Base-by-base conservation (phyloP, 129 eudicot genomes). In the Lonicera japonica region DNA sequence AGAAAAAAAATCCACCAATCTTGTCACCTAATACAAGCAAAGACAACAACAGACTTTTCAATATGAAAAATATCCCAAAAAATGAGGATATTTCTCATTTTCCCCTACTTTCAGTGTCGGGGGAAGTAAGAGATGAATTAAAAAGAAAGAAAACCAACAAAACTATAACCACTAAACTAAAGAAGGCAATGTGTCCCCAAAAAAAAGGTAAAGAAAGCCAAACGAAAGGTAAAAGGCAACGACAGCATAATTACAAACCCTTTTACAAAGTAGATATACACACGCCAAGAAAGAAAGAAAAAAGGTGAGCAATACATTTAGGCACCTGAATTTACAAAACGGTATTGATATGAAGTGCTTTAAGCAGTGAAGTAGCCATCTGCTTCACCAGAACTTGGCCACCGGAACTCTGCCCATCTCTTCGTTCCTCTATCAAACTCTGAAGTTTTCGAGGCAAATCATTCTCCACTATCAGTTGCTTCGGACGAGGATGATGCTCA, bases 381-480 rank as follows among this genome's bases (percentile, higher is more conserved):
- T 92, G 98, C 64, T 92, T 92, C 40, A 92, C 98, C 86, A 92
- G 60, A 64, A 92, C 98, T 72, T 92, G 98, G 56, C 98, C 98
- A 20, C 95, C 90, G 1, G 97, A 87, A 65, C 90, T 80, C 69
- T 87, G 98, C 52, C 98, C 98, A 52, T 92, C 98, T 85, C 98
- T 79, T 29, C 98, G 80, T 68, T 92, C 98, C 78, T 92, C 98
- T 10, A 92, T 87, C 76, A 92, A 70, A 62, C 82, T 88, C 68
- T 85, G 91, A 51, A 92, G 95, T 66, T 85, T 92, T n/a, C 85
- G 96, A 25, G 95, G 96, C 58, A 92, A 72, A 68, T 92, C 84
- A 58, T 92, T 92, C 79, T 92, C 98, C 69, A 92, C 96, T 36
- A 92, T 92, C 60, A 92, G 78, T 67, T 87, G 96, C 70, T 92